A percentile compares a stretch with the other conserved stretches of the same genome.
Conservation (phyloP, 345 rosid genomes). For the Eucalyptus viminalis region DNA sequence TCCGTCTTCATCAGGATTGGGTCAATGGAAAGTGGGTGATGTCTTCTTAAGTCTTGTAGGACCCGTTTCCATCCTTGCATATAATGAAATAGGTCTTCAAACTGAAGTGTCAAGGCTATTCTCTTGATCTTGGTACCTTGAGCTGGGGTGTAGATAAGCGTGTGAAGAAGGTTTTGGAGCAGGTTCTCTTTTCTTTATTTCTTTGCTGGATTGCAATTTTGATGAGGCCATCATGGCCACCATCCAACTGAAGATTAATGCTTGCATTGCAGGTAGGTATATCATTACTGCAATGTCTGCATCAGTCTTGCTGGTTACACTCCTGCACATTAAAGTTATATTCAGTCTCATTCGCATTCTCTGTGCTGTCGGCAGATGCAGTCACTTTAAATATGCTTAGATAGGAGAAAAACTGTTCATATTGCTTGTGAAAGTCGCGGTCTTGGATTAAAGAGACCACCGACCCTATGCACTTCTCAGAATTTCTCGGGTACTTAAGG, state of each 20-base stretch:
- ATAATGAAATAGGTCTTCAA: background rate
- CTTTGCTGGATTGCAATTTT: background rate
- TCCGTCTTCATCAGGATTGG: conserved; percentile 61
- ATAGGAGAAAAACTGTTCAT: background rate
- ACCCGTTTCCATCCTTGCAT: background rate
- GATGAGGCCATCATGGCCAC: background rate
- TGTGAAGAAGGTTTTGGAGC: background rate
- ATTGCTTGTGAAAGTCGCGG: background rate
- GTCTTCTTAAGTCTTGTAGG: background rate
- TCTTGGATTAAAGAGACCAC: background rate
- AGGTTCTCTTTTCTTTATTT: background rate
- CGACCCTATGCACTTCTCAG: background rate
- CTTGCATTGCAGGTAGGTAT: background rate
- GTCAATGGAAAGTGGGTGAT: conserved; percentile 36
- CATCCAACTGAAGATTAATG: background rate
- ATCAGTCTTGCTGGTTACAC: background rate
- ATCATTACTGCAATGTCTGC: background rate
- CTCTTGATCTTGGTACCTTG: background rate
- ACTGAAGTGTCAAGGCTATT: background rate
- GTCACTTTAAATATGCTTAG: background rate
- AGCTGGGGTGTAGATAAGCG: background rate
- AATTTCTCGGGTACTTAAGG: background rate
- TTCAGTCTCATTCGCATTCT: background rate
- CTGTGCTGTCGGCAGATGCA: background rate
- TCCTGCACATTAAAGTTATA: background rate